Evolutionary conservation across 2,329 filamentous ascomycete species (phyloP).

Genomic region (Neonectria punicea): DNA sequence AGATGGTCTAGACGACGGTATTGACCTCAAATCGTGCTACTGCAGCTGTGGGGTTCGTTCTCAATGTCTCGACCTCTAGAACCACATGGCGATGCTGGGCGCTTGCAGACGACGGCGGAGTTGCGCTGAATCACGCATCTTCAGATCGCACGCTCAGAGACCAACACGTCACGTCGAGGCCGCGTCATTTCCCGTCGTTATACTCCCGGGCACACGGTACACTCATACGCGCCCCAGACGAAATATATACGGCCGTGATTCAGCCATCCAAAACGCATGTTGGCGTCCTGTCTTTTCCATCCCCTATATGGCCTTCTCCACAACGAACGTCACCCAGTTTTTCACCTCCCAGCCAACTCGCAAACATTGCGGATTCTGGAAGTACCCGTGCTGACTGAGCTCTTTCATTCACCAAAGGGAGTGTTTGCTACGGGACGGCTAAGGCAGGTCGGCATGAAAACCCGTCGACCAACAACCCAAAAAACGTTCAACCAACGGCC

Average conservation of each 20-base stretch:
- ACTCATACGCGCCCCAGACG: background rate
- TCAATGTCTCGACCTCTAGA: background rate
- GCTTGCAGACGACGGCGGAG: background rate
- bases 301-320: background rate
- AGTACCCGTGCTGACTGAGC: background rate
- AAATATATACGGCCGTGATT: background rate
- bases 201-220: background rate
- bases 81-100: background rate
- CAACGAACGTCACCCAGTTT: background rate
- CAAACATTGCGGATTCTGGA: background rate
- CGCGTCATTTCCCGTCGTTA: background rate
- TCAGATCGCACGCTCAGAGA: background rate
- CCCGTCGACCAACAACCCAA: background rate
- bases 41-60: background rate
- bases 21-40: background rate
- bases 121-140: background rate
- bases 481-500: background rate
- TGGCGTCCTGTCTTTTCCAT: background rate
- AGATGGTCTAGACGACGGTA: background rate
- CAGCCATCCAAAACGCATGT: background rate
- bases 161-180: background rate
- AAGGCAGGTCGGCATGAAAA: background rate
- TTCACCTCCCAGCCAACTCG: background rate
- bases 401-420: background rate
- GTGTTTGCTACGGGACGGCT: constrained; percentile 8